phyloP scores from a whole-genome alignment of 805 yeast species.

The Priceomyces medius region DNA sequence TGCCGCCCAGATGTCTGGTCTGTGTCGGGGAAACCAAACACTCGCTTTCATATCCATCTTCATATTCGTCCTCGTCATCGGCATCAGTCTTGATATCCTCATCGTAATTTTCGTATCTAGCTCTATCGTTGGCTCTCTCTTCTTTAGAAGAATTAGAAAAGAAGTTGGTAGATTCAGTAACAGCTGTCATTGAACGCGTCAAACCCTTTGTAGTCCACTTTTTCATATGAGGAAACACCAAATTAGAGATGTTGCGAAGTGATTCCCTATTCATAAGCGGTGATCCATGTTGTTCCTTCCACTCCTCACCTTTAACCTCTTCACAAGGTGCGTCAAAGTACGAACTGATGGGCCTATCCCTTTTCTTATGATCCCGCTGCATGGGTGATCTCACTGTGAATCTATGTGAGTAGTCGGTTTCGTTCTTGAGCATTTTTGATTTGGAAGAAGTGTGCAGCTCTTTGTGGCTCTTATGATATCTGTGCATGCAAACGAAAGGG shows the following conservation, averaged over 20 bases:
- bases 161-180: slow-evolving; percentile 18
- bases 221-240: slow-evolving; percentile 21
- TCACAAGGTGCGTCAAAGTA: slow-evolving; percentile 38
- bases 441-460: background rate
- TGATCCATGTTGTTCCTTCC: slow-evolving; percentile 7
- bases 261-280: slow-evolving; percentile 25
- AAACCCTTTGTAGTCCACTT: slow-evolving; percentile 19
- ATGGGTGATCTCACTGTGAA: background rate
- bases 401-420: background rate
- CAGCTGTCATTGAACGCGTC: slow-evolving; percentile 19
- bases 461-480: background rate
- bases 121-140: slow-evolving; percentile 1
- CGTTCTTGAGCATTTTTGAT: background rate
- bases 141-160: slow-evolving; percentile 6
- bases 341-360: slow-evolving; percentile 33
- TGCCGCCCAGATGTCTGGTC: background rate
- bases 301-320: background rate
- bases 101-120: too few relatives aligned
- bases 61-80: background rate
- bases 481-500: background rate
- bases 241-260: slow-evolving; percentile 27
- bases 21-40: slow-evolving; percentile 1
- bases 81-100: slow-evolving; percentile 3
- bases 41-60: background rate
- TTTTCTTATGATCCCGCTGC: slow-evolving; percentile 6